These are phyloP conservation scores for Myochromella boudieri DNA, from an alignment of 768 basidiomycete species.

Conservation along the genomic window DNA sequence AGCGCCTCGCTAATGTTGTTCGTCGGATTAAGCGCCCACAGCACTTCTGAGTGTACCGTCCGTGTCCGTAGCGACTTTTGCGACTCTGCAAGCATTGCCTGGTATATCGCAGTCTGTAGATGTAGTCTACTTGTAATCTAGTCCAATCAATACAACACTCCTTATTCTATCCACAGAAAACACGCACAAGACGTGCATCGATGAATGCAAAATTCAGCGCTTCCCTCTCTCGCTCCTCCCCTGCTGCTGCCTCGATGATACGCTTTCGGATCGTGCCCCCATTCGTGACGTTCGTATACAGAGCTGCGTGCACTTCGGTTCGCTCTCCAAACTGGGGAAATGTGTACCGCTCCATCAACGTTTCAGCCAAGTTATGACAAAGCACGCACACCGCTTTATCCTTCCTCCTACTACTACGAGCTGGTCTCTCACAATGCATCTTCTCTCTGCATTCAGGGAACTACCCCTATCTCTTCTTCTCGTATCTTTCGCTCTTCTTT, in stretches of 20 bases:
- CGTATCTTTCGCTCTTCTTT: constrained; percentile 27
- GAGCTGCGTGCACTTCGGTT: constrained; percentile 54
- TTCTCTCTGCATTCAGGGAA: constrained; percentile 12
- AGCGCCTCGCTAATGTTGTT: constrained; percentile 92
- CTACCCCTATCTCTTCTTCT: constrained; percentile 29
- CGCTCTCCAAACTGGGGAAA: constrained; percentile 53
- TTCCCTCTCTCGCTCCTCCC: constrained; percentile 61
- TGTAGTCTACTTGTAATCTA: constrained; percentile 84
- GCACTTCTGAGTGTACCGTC: constrained; percentile 87
- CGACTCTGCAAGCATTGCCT: constrained; percentile 70
- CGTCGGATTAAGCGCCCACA: constrained; percentile 85
- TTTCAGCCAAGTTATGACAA: constrained; percentile 2
- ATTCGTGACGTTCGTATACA: constrained; percentile 70
- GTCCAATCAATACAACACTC: background rate
- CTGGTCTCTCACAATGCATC: constrained; percentile 17
- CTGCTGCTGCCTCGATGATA: constrained; percentile 72
- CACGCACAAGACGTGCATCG: constrained; percentile 76
- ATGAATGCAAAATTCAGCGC: constrained; percentile 91
- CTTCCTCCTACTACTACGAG: constrained; percentile 8
- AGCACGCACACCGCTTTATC: constrained; percentile 1
- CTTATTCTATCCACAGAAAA: background rate
- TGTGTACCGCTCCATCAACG: constrained; percentile 51
- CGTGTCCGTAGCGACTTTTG: constrained; percentile 70
- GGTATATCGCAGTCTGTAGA: constrained; percentile 80
- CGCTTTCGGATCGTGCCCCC: constrained; percentile 57